Base-by-base conservation (phyloP, 768 basidiomycete genomes). In the Lactarius vividus region DNA sequence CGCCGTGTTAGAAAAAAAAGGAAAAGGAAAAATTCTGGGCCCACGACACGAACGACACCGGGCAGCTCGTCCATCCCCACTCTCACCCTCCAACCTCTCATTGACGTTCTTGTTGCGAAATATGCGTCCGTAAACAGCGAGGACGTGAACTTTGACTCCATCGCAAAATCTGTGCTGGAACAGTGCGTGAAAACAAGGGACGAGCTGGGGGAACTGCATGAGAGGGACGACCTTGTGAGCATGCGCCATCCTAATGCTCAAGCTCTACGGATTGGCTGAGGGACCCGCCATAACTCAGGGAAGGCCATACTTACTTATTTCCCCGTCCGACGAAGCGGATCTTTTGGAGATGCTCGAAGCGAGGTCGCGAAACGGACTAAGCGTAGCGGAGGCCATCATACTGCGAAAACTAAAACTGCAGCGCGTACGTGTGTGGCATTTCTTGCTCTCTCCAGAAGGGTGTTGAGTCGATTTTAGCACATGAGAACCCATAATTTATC, bases 401-500 rank as follows among this genome's bases (percentile, higher is more conserved):
- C 37, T 71, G 39, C 69, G 71, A 53, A 71, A 71, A 53, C 29
- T 71, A 57, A 71, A 68, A 39, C 11, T 71, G 16, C 71, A 71
- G 59, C 59, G 64, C 20, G 71, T 68, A 57, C 11, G 37, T 37
- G 15, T 37, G 15, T 46, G 28, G 3, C 44, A 16, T 42, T 20
- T 29, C 18, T 42, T 57, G n/a, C 4, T 18, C 15, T 2, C 15
- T 28, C 2, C 28, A 52, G 16, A 26, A 13, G 6, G 15, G 13
- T 3, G 16, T 11, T 20, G 11, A 46, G 23, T 23, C 20, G 29
- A 57, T 28, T 39, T n/a, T 57, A 63, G 64, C 58, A 52, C 59
- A 72, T 74, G 74, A 68, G 72, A 68, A 53, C 63, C 60, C 53
- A 71, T 57, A 59, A 68, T 67, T 18, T 70, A 65, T 57, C 23